Evolutionary conservation across 345 rosid species (phyloP), one percentile per base, ranked within the genome.

Genomic region (Eutrema japonicum): DNA sequence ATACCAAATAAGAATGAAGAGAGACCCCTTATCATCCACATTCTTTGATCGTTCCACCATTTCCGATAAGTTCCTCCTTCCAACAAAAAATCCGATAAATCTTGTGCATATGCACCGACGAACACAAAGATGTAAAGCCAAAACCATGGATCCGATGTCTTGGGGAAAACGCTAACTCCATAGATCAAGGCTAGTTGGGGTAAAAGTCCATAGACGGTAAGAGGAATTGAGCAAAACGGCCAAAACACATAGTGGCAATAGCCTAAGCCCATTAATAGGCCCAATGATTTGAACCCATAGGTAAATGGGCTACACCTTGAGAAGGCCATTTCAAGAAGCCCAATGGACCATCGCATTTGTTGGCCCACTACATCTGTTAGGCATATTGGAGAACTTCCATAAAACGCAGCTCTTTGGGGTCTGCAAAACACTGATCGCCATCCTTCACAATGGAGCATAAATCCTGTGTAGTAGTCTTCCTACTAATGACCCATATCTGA

Each of bases 31-130:
- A 93, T 67, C 54, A 70, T 26, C 87, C 86, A 89, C 45, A 86
- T 83, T 51, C 95, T 81, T 61, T 82, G 95, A 66, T 83, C 89
- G 59, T 81, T 89, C 92, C 92, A 88, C 98, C 97, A 91, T 67
- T 61, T 83, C n/a, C 43, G 46, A 68, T 83, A 46, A 29, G 84
- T 84, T n/a, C 85, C 87, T 8, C 83, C 80, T 30, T 56, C 83
- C 10, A 81, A 13, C 29, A 79, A 5, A 61, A 84, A 83, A 2
- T 87, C 91, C 0, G 72, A 3, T 8, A 79, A 29, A 55, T 83
- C 90, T 74, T 85, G 88, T 27, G 26, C 79, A 32, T 93, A 87
- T 12, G 91, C 83, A 16, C 94, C 94, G 0, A 89, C 1, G 75
- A 84, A 82, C 13, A 91, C 81, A 70, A 94, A 87, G 22, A 51